Evolutionary conservation across 129 eudicot species (phyloP).

Genomic region (Tagetes erecta): DNA sequence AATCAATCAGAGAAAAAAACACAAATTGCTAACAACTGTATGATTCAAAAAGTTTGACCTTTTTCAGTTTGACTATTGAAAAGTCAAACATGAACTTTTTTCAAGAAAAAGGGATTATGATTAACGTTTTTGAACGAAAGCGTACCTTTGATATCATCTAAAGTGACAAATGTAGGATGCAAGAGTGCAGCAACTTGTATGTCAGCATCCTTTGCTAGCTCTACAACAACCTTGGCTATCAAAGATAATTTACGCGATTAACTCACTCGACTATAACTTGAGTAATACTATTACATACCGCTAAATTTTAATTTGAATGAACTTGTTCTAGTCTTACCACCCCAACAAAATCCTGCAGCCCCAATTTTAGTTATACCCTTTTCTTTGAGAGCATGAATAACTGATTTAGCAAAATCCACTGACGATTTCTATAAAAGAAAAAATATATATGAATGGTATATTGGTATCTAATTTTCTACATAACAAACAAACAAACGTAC

Average conservation of each 20-base stretch:
- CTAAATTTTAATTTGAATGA: neutral
- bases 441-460: neutral
- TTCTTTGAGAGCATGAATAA: slow-evolving; percentile 58
- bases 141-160: slow-evolving; percentile 72
- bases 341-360: slow-evolving; percentile 96
- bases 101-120: slow-evolving; percentile 23
- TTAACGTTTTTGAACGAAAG: neutral
- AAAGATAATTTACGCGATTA: neutral
- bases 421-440: slow-evolving; percentile 29
- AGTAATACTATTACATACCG: slow-evolving; percentile 3
- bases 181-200: slow-evolving; percentile 59
- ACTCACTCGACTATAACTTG: neutral
- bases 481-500: too few relatives aligned
- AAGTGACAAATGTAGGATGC: slow-evolving; percentile 66
- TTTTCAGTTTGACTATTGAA: neutral
- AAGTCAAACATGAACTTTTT: slow-evolving; percentile 16
- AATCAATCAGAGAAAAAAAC: slow-evolving; percentile 16
- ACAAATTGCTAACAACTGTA: neutral
- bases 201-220: slow-evolving; percentile 44
- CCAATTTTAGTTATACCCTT: slow-evolving; percentile 75
- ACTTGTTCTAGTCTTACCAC: slow-evolving; percentile 48
- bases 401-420: slow-evolving; percentile 34
- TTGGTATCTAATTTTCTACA: neutral
- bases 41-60: neutral
- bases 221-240: slow-evolving; percentile 43